Conservation (phyloP, 306 rosid species). For the Canavalia ensiformis region DNA sequence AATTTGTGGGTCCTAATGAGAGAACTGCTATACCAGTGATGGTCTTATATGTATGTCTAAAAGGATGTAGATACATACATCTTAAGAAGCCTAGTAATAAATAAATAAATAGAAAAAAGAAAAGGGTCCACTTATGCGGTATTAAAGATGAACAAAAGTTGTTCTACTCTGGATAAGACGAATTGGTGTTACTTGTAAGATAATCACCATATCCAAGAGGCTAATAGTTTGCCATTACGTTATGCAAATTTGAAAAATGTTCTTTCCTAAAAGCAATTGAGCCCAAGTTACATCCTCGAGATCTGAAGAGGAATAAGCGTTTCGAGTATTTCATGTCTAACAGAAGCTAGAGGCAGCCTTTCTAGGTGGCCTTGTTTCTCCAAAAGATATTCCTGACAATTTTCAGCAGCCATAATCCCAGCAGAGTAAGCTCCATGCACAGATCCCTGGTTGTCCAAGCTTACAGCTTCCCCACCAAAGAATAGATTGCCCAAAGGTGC, state of each 20-base stretch:
- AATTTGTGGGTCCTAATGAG: background rate
- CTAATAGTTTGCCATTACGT: conserved; percentile 28
- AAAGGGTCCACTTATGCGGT: background rate
- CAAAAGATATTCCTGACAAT: conserved; percentile 51
- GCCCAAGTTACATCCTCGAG: conserved; percentile 58
- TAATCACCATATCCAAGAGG: conserved; percentile 3
- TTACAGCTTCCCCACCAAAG: conserved; percentile 67
- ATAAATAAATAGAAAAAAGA: background rate
- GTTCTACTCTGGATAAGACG: background rate
- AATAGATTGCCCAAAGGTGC: conserved; percentile 71
- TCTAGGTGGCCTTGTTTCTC: conserved; percentile 53
- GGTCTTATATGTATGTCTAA: background rate
- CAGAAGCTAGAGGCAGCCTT: conserved; percentile 47
- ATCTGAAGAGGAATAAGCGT: conserved; percentile 64
- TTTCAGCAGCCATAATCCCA: conserved; percentile 64
- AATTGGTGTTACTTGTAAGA: background rate
- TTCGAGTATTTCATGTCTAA: conserved; percentile 55
- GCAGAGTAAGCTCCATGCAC: conserved; percentile 77
- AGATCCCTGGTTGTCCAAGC: conserved; percentile 80
- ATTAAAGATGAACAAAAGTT: background rate
- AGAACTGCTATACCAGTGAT: background rate
- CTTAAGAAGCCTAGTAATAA: background rate
- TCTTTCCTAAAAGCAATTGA: background rate
- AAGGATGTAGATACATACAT: background rate
- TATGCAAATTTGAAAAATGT: conserved; percentile 16